A percentile compares a stretch with the other conserved stretches of the same genome.
phyloP scores from a whole-genome alignment of 225 moss, liverwort and hornwort genomes.

The Marchantia polymorpha region DNA sequence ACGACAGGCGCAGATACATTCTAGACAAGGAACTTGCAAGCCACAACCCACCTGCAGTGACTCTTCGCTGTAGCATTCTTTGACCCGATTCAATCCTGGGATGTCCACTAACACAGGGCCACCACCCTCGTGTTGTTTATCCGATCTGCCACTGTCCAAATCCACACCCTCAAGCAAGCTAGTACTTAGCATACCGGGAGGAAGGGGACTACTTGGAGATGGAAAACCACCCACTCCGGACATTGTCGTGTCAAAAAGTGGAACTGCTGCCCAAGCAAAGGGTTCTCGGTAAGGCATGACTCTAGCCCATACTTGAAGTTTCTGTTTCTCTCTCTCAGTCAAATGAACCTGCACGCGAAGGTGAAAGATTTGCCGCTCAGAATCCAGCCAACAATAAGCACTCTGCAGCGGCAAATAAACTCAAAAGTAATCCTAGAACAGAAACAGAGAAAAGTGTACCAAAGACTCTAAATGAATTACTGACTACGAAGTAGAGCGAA shows the following conservation, averaged over 20 bases:
- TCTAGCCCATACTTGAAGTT: conserved; percentile 91
- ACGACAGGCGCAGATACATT: not conserved
- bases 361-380: not conserved
- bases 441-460: not conserved
- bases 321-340: conserved; percentile 94
- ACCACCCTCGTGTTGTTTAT: conserved; percentile 57
- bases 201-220: conserved; percentile 86
- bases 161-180: conserved; percentile 63
- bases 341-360: conserved; percentile 60
- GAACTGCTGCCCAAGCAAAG: conserved; percentile 89
- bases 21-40: not conserved
- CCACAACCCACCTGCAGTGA: conserved; percentile 61
- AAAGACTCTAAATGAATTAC: not conserved
- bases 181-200: conserved; percentile 67
- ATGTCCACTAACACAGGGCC: conserved; percentile 87
- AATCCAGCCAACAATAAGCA: not conserved
- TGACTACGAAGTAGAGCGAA: not conserved
- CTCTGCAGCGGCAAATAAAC: not conserved
- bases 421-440: not conserved
- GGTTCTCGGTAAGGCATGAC: conserved; percentile 97
- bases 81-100: conserved; percentile 80
- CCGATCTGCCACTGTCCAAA: conserved; percentile 43
- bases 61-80: conserved; percentile 94
- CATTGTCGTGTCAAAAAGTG: conserved; percentile 80
- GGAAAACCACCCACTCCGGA: conserved; percentile 92